phyloP scores from a whole-genome alignment of 1,284 basidiomycete genomes.

The Gymnopus androsaceus region DNA sequence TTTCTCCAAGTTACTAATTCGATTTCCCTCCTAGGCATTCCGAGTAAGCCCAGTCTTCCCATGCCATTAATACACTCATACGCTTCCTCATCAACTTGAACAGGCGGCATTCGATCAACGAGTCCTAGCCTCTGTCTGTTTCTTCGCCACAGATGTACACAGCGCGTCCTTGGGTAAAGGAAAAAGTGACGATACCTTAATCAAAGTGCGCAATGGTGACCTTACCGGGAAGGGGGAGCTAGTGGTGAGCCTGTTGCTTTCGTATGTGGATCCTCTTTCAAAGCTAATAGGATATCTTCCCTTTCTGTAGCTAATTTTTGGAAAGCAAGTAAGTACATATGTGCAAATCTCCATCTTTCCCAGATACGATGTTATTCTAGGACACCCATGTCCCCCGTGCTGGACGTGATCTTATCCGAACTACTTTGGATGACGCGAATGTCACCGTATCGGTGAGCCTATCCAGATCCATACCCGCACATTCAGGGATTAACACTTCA shows the following conservation, averaged over 20 bases:
- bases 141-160: constrained; percentile 92
- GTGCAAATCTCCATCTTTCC: background rate
- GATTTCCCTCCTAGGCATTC: constrained; percentile 48
- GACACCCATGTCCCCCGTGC: constrained; percentile 88
- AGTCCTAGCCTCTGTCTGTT: constrained; percentile 85
- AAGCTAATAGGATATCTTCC: background rate
- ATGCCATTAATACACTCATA: background rate
- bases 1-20: constrained; percentile 1
- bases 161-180: constrained; percentile 84
- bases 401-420: constrained; percentile 82
- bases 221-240: constrained; percentile 79
- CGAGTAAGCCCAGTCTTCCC: constrained; percentile 40
- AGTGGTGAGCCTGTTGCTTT: constrained; percentile 59
- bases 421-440: constrained; percentile 77
- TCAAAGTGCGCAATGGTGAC: constrained; percentile 72
- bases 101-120: constrained; percentile 85
- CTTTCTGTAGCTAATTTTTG: constrained; percentile 79
- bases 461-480: background rate
- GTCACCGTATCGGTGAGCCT: constrained; percentile 65
- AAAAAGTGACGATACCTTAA: constrained; percentile 77
- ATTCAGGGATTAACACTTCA: constrained; percentile 3
- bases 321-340: constrained; percentile 71
- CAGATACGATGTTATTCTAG: constrained; percentile 32
- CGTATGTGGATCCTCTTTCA: background rate
- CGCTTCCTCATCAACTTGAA: background rate